Conservation (phyloP, 2,329 filamentous ascomycete genomes). For the Botrytis deweyae region DNA sequence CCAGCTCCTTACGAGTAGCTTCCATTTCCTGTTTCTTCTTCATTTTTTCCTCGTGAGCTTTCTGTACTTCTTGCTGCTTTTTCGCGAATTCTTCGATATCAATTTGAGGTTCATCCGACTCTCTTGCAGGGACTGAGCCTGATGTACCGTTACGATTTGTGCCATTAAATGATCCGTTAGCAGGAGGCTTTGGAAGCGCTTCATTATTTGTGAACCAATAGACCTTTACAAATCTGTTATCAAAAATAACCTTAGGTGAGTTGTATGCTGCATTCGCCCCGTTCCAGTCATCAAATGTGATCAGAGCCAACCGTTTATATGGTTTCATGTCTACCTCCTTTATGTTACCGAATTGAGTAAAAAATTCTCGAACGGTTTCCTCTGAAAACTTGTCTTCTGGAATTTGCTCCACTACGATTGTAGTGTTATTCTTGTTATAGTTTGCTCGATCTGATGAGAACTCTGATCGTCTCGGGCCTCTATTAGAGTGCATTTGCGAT, state of each 20-base stretch:
- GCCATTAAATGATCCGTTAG: conserved; percentile 38
- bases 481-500: conserved; percentile 23
- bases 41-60: conserved; percentile 62
- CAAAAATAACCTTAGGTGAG: conserved; percentile 78
- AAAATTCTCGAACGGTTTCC: conserved; percentile 64
- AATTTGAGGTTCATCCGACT: conserved; percentile 49
- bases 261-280: conserved; percentile 69
- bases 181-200: conserved; percentile 36
- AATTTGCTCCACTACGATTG: conserved; percentile 75
- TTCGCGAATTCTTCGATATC: conserved; percentile 68
- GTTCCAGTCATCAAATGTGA: conserved; percentile 67
- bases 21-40: conserved; percentile 63
- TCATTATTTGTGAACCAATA: conserved; percentile 67
- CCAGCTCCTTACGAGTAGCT: conserved; percentile 60
- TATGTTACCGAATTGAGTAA: conserved; percentile 69
- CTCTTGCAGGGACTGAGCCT: conserved; percentile 28
- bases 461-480: conserved; percentile 45
- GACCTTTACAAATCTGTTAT: conserved; percentile 82
- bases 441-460: conserved; percentile 66
- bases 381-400: conserved; percentile 69
- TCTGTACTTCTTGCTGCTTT: conserved; percentile 72
- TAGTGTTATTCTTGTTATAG: conserved; percentile 61
- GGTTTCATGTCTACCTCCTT: conserved; percentile 62
- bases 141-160: conserved; percentile 34
- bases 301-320: conserved; percentile 64